Conservation (phyloP, 441 rosid genomes). For the Flueggea neowawraea region DNA sequence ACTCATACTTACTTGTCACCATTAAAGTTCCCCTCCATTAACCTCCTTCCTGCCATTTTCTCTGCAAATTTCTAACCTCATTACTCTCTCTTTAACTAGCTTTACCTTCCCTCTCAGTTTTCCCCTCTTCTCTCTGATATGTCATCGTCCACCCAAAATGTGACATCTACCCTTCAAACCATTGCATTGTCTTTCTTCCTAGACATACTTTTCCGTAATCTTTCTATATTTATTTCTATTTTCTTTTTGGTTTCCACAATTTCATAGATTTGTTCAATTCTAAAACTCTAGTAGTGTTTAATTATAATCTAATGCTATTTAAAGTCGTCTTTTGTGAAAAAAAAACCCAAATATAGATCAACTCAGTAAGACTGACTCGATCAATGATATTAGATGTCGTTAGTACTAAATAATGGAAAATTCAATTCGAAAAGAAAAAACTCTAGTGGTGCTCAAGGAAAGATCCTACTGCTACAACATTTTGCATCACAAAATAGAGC, state of each 20-base stretch:
- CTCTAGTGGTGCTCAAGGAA: too few relatives aligned
- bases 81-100: slow-evolving; percentile 24
- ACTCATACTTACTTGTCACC: slow-evolving; percentile 8
- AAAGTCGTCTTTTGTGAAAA: too few relatives aligned
- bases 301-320: too few relatives aligned
- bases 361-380: too few relatives aligned
- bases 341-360: too few relatives aligned
- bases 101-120: slow-evolving; percentile 13
- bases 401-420: too few relatives aligned
- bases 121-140: slow-evolving; percentile 6
- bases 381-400: too few relatives aligned
- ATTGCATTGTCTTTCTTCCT: neutral
- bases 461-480: too few relatives aligned
- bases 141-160: too few relatives aligned
- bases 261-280: neutral
- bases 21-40: slow-evolving; percentile 19
- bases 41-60: slow-evolving; percentile 16
- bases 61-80: slow-evolving; percentile 25
- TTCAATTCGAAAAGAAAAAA: too few relatives aligned
- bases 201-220: neutral
- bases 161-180: too few relatives aligned
- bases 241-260: neutral
- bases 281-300: neutral
- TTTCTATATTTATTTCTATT: neutral
- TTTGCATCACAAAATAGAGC: too few relatives aligned